Percentiles rank a stretch among this genome's conserved stretches.
These are phyloP conservation scores for Microbotryum intermedium DNA, from an alignment of 1,284 basidiomycete species.

Conservation along the genomic window DNA sequence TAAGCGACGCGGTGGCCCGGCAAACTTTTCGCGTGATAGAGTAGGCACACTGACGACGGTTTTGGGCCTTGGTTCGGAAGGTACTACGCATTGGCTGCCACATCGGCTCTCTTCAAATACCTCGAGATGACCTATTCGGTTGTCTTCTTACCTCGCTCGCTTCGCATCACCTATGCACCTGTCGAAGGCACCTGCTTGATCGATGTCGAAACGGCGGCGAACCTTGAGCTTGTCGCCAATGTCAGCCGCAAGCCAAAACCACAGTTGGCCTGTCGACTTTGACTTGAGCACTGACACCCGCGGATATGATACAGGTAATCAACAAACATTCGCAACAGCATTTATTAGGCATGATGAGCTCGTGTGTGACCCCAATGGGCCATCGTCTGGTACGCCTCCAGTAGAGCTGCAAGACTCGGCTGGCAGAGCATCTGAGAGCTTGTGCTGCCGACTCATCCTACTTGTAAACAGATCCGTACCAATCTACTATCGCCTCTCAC, in stretches of 20 bases:
- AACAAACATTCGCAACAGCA: slow-evolving; percentile 29
- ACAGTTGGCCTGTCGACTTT: neutral
- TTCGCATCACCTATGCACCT: slow-evolving; percentile 69
- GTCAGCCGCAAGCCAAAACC: slow-evolving; percentile 43
- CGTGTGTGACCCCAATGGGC: slow-evolving; percentile 83
- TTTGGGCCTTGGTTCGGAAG: slow-evolving; percentile 42
- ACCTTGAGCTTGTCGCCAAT: slow-evolving; percentile 78
- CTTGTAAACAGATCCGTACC: slow-evolving; percentile 48
- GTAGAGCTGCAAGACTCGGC: neutral
- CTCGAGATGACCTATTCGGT: slow-evolving; percentile 58
- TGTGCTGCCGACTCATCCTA: slow-evolving; percentile 44
- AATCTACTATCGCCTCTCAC: slow-evolving; percentile 66
- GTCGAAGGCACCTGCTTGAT: slow-evolving; percentile 80
- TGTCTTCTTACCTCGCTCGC: slow-evolving; percentile 58
- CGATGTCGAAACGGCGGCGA: slow-evolving; percentile 72
- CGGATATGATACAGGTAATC: slow-evolving; percentile 40
- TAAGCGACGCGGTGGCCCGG: neutral
- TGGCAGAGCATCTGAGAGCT: neutral
- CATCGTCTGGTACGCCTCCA: slow-evolving; percentile 31
- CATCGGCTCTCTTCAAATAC: slow-evolving; percentile 74
- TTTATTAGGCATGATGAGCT: slow-evolving; percentile 49
- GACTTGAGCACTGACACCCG: neutral
- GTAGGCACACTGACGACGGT: neutral
- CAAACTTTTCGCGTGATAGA: too few species aligned
- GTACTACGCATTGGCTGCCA: slow-evolving; percentile 77